A percentile compares a stretch with the other conserved stretches of the same genome.
phyloP scores from a whole-genome alignment of 2,329 filamentous ascomycete genomes.

The Neofusicoccum sp. region DNA sequence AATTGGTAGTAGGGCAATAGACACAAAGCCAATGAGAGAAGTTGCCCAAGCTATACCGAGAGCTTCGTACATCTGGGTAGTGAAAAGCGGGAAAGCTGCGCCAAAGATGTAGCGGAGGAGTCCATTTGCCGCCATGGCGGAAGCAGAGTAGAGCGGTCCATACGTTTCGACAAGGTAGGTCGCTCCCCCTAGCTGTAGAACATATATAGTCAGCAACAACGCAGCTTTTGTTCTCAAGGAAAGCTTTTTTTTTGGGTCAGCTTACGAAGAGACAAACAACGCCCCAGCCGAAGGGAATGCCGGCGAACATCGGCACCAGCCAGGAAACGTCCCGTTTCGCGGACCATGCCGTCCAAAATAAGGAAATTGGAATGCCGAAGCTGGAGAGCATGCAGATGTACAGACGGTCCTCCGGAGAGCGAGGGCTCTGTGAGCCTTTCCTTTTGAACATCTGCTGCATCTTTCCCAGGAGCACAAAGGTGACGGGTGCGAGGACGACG shows the following conservation, averaged over 20 bases:
- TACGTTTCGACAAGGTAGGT: neutral
- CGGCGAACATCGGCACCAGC: slow-evolving; percentile 47
- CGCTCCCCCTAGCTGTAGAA: neutral
- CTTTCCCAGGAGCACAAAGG: slow-evolving; percentile 39
- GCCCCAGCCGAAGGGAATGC: slow-evolving; percentile 62
- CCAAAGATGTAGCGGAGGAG: slow-evolving; percentile 41
- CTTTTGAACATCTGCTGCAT: slow-evolving; percentile 32
- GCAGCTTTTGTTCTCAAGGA: too few species aligned
- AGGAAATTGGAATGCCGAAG: slow-evolving; percentile 53
- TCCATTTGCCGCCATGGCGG: slow-evolving; percentile 41
- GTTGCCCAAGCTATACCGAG: slow-evolving; percentile 54
- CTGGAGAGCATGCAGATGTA: slow-evolving; percentile 63
- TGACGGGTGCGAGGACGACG: slow-evolving; percentile 31
- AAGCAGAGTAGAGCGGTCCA: too few species aligned
- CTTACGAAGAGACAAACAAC: slow-evolving; percentile 63
- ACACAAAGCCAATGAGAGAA: slow-evolving; percentile 50
- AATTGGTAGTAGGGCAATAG: slow-evolving; percentile 42
- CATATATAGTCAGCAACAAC: too few species aligned
- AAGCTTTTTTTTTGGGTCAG: neutral
- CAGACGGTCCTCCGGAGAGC: slow-evolving; percentile 60
- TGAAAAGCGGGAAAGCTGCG: slow-evolving; percentile 46
- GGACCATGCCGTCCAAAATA: slow-evolving; percentile 55
- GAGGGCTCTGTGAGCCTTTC: slow-evolving; percentile 35
- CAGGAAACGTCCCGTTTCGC: neutral
- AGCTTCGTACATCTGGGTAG: slow-evolving; percentile 46